phyloP scores from a whole-genome alignment of 345 rosid species.

The Hypericum androsaemum region DNA sequence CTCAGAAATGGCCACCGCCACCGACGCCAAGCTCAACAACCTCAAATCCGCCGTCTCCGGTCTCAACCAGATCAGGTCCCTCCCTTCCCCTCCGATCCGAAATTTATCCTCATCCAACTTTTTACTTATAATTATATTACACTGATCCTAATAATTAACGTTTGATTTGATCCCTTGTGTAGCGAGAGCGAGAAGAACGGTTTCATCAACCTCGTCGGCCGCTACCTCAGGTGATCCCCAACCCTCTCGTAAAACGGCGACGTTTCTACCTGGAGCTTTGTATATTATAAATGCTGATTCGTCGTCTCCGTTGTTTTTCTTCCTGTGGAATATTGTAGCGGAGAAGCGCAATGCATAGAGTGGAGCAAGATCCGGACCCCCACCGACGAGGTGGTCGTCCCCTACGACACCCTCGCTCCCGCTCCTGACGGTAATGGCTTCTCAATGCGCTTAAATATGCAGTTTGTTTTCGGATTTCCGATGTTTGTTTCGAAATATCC shows the following conservation, averaged over 20 bases:
- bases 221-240: slow-evolving; percentile 69
- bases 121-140: no score
- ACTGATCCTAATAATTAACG: background rate
- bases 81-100: background rate
- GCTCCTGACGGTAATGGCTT: slow-evolving; percentile 29
- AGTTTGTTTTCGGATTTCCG: no score
- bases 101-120: no score
- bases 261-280: no score
- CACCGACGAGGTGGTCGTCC: slow-evolving; percentile 49
- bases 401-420: slow-evolving; percentile 39
- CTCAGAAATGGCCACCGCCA: slow-evolving; percentile 42
- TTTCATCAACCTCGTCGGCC: slow-evolving; percentile 77
- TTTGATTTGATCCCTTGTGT: no score
- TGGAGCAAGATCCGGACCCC: slow-evolving; percentile 60
- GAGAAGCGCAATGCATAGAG: slow-evolving; percentile 46
- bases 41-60: slow-evolving; percentile 40
- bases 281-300: background rate
- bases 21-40: slow-evolving; percentile 42
- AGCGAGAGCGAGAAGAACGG: slow-evolving; percentile 72
- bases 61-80: slow-evolving; percentile 70
- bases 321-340: slow-evolving; percentile 19
- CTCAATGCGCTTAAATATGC: no score
- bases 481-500: no score
- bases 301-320: no score
- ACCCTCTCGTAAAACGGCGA: no score